Evolutionary conservation across 805 yeast species (phyloP), one percentile per base, ranked within the genome.

Genomic region (Zygoascus flipseniorum): DNA sequence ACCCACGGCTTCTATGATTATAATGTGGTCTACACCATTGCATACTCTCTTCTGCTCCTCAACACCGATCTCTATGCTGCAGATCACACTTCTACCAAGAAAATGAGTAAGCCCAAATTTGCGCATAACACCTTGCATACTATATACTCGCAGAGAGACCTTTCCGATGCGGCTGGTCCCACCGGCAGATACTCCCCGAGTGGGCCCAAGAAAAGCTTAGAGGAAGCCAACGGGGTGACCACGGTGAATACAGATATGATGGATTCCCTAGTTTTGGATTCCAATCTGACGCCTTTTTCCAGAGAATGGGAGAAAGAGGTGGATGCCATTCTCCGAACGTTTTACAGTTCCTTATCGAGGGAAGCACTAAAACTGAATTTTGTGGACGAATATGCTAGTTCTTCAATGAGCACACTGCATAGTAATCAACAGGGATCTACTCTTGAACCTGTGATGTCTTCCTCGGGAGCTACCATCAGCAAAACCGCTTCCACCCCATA

Each of bases 61-160:
- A 88, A 88, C 67, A 85, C 95, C 0, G 89, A 89, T 52, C 69
- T 87, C 41, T 89, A 87, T 69, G 83, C 83, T 54, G 62, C 75
- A 41, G 76, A 73, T 42, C 67, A 63, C 43, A 42, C 58, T 4
- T 51, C 54, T 28, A 51, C 68, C 62, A 51, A 73, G 66, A 55
- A 59, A 56, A 49, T 72, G 66, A 48, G 60, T 72, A 69, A 62
- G 75, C 76, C 60, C 2, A 71, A 72, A 47, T 82, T 78, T 58
- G 72, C 79, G 14, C 67, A 68, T 14, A 81, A 79, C 61, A 80
- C 86, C 1, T 48, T 74, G 26, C 68, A 71, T 51, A 81, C 85
- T 0, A 60, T 81, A 31, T 19, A 51, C 16, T 50, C 52, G 16
- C 59, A 51, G 48, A 44, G 48, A 14, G 53, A 48, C 28, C 8